phyloP scores from a whole-genome alignment of 768 basidiomycete species.

The Russula dissimulans region DNA sequence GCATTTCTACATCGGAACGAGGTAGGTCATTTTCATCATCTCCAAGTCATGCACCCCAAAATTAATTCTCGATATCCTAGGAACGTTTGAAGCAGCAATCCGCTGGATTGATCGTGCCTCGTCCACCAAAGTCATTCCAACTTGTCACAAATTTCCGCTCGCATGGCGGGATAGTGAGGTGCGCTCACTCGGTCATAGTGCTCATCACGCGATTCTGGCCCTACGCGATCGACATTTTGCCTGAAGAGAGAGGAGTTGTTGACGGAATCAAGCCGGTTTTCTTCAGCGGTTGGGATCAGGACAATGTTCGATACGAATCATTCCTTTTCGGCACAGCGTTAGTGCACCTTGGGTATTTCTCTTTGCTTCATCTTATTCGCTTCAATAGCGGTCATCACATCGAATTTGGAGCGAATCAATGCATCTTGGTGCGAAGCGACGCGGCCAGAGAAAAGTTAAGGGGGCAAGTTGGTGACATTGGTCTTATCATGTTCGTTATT shows the following conservation, averaged over 20 bases:
- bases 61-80: not conserved
- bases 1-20: slow-evolving; percentile 54
- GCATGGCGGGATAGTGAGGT: slow-evolving; percentile 29
- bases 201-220: slow-evolving; percentile 27
- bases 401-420: slow-evolving; percentile 26
- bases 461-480: slow-evolving; percentile 23
- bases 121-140: slow-evolving; percentile 24
- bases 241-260: slow-evolving; percentile 26
- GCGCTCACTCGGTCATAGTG: slow-evolving; percentile 26
- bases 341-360: not conserved
- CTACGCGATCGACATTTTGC: slow-evolving; percentile 26
- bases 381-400: slow-evolving; percentile 17
- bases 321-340: slow-evolving; percentile 27
- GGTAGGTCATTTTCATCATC: slow-evolving; percentile 26
- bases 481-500: slow-evolving; percentile 16
- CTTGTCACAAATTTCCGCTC: slow-evolving; percentile 30
- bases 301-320: slow-evolving; percentile 27
- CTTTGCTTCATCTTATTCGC: slow-evolving; percentile 1
- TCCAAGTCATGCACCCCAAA: not conserved
- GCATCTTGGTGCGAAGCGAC: slow-evolving; percentile 30
- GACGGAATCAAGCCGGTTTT: slow-evolving; percentile 26
- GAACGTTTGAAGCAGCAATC: not conserved
- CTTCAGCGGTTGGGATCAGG: slow-evolving; percentile 24
- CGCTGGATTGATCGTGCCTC: not conserved
- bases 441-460: slow-evolving; percentile 23